Base-by-base conservation (phyloP, 768 basidiomycete species). In the Kwoniella sp. region DNA sequence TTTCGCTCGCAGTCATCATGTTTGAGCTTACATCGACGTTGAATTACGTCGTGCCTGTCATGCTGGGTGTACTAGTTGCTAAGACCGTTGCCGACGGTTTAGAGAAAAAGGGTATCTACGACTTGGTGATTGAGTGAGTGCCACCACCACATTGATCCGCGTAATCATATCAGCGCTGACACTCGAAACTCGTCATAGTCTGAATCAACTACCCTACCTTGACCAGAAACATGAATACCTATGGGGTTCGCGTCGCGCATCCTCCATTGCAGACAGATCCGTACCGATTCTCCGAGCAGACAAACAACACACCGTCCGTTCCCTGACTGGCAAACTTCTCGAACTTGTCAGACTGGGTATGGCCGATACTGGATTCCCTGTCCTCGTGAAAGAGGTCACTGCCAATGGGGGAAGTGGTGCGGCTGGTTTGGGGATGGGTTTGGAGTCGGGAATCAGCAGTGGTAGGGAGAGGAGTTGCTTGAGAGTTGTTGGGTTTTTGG, bases 101-200 rank as follows among this genome's bases (percentile, higher is more conserved):
- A 60, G 90, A 94, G 77, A 90, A 90, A 1, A 92, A 93, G 74
- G 93, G 93, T 9, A 97, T 99, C 59, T 99, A 97, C 76, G 96
- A 99, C 79, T 85, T 98, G 37, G 92, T 92, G 61, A 98, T 97
- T 59, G 91, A 93, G 83, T 88, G 59, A 47, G 83, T 73, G 9
- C 21, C n/a, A n/a, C n/a, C n/a, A n/a, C n/a, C n/a, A n/a, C n/a
- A n/a, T n/a, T n/a, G n/a, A n/a, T n/a, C n/a, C 1, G 27, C 40
- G 13, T 50, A 22, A 6, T 8, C 10, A 10, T 49, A 17, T 22
- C 7, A 22, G 19, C 36, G 63, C 56, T 60, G 15, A 22, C 19
- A 13, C 55, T 6, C 27, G 7, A 10, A 17, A 4, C 8, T 59
- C 12, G 10, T 25, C 29, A 27, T 55, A 87, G 87, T 30, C 84